Base-by-base conservation (phyloP, 305 asterid species). In the Solanum hybrid region DNA sequence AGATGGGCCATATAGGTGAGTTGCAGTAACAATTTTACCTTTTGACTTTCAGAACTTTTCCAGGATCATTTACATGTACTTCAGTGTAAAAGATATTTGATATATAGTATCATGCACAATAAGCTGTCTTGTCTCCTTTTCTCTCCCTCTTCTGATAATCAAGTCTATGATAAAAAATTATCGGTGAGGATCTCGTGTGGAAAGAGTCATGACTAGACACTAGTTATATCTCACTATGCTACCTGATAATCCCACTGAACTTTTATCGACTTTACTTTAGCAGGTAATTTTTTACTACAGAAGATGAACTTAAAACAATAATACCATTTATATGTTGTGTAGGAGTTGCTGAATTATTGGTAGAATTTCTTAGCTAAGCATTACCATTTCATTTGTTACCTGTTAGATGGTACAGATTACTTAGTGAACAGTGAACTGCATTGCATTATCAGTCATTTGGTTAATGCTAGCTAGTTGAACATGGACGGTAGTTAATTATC, bases 1-100 rank as follows among this genome's bases (percentile, higher is more conserved):
- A 51, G 99, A 96, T 71, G 99, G 99, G 28, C 99, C 99, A 8
- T 95, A 95, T 95, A 95, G 98, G 99, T 97, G 87, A 95, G 93
- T 73, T 78, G 51, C 85, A 83, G 78, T 79, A 28, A 39, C 88
- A 24, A 87, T 87, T 57, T 42, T 88, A 24, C 81, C 64, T 34
- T 34, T 75, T 74, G 14, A 34, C 26, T 88, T 35, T 86, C 67
- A 67, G 76, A 89, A 89, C 69, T 90, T 24, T 1, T 28, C 31
- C 37, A 39, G 46, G 42, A 51, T 8, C 9, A 28, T 84, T 84
- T 85, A 29, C 76, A 5, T 57, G 33, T 31, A 33, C 76, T 31
- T 57, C 74, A 85, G 33, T 42, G 37, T 28, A 81, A 81, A 39
- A 37, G 34, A 22, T 81, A 39, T 80, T 81, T 81, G n/a, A 24